Base-by-base conservation (phyloP, 805 yeast species). In the Saturnispora besseyi region DNA sequence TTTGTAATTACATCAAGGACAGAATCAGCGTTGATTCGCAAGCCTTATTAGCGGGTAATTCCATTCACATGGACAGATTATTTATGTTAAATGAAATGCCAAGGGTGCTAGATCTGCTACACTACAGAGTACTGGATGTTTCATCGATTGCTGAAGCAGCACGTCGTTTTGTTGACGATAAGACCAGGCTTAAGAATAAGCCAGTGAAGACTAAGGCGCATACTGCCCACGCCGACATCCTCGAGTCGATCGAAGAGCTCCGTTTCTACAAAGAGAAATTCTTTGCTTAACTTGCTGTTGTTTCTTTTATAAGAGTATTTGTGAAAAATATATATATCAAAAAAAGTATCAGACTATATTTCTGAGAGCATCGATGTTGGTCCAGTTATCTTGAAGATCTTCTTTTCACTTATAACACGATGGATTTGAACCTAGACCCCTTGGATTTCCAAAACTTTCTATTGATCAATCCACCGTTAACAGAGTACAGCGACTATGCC, bases 1-100 rank as follows among this genome's bases (percentile, higher is more conserved):
- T 93, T 10, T 26, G 40, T 12, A 9, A 18, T 9, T 36, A 36
- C 26, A 36, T 36, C 21, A 36, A 22, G 24, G 13, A 36, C 26
- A 15, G 40, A 12, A 36, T 36, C 9, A 36, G 40, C 13, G 21
- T 12, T 10, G 40, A 36, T 22, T 36, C 40, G 11, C 40, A 36
- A 18, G 97, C 89, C 2, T 67, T 93, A 0, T 66, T 93, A 49
- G 96, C 95, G 0, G 99, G 99, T 2, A 93, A 91, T 58, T 77
- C 96, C 0, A 82, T 93, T 18, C 97, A 93, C 64, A 82, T 87
- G 82, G 99, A 93, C 64, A 77, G 88, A 51, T 73, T 84, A 46
- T 93, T 91, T 66, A 76, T 93, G 84, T 69, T 79, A 62, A 74
- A 78, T 48, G 96, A 91, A 60, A 81, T 93, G 70, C 98, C 98